Percentiles rank a stretch among this genome's conserved stretches.
Conservation (phyloP, 306 rosid genomes). For the Neltuma alba region DNA sequence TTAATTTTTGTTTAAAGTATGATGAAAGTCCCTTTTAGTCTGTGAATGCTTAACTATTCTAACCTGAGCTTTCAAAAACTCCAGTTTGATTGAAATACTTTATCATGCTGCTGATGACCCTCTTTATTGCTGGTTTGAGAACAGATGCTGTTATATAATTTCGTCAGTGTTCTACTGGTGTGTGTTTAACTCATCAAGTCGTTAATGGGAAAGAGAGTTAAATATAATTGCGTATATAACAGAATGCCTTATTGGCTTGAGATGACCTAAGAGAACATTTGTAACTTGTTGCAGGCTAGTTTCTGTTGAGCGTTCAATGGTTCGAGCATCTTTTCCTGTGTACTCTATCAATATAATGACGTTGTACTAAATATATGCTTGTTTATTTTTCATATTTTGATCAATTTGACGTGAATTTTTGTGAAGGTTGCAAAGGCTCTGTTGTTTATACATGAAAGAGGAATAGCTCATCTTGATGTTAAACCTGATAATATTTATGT, state of each 20-base stretch:
- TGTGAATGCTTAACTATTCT: neutral
- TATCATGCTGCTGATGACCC: neutral
- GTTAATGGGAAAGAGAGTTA: neutral
- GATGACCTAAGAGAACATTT: neutral
- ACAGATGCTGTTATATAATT: constrained; percentile 1
- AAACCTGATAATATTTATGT: constrained; percentile 92
- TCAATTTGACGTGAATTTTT: constrained; percentile 18
- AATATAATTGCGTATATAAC: neutral
- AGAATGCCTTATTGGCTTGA: neutral
- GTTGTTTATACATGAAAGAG: constrained; percentile 71
- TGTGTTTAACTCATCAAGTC: neutral
- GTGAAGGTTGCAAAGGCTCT: constrained; percentile 78
- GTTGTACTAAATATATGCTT: neutral
- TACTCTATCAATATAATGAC: neutral
- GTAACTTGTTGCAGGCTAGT: neutral
- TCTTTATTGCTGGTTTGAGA: neutral
- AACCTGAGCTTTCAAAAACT: neutral
- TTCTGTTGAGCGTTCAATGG: neutral
- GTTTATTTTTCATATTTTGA: constrained; percentile 16
- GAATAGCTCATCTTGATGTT: constrained; percentile 87
- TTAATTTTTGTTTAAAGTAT: neutral
- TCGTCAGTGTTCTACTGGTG: neutral
- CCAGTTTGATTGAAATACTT: neutral
- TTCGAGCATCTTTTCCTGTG: neutral
- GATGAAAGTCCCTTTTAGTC: neutral